Evolutionary conservation across 306 rosid genomes (phyloP).

Genomic region (Vigna nakashimae): DNA sequence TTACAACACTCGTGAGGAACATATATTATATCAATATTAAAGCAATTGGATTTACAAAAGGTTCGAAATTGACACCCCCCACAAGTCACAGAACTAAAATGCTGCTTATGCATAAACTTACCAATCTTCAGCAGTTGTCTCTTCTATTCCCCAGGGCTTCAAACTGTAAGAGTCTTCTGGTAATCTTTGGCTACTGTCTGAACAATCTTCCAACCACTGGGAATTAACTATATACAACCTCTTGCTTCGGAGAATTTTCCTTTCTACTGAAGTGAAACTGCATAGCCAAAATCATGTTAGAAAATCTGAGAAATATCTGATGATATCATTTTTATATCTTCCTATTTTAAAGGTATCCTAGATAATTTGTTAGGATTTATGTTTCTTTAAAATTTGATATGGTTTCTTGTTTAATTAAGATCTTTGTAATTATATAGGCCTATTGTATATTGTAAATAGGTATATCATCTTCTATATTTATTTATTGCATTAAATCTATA

Average conservation of each 20-base stretch:
- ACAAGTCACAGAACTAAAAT: slow-evolving; percentile 12
- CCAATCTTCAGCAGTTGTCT: slow-evolving; percentile 57
- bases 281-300: slow-evolving; percentile 17
- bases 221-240: slow-evolving; percentile 69
- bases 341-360: not conserved
- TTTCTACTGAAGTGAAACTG: slow-evolving; percentile 68
- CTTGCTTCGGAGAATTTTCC: slow-evolving; percentile 55
- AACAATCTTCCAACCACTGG: slow-evolving; percentile 88
- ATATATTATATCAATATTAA: slow-evolving; percentile 14
- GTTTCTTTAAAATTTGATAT: not conserved
- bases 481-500: not conserved
- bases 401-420: not conserved
- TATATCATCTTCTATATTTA: not conserved
- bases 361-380: not conserved
- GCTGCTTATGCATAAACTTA: slow-evolving; percentile 52
- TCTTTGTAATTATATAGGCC: not conserved
- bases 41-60: slow-evolving; percentile 17
- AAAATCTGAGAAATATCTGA: not conserved
- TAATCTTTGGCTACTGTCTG: slow-evolving; percentile 61
- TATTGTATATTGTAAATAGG: not conserved
- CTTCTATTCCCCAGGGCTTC: slow-evolving; percentile 62
- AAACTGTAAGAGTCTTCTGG: slow-evolving; percentile 80
- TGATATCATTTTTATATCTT: not conserved
- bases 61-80: slow-evolving; percentile 26
- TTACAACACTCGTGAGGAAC: slow-evolving; percentile 13